Base-by-base conservation (phyloP, 257 asterid genomes). In the Solanum dulcamara region DNA sequence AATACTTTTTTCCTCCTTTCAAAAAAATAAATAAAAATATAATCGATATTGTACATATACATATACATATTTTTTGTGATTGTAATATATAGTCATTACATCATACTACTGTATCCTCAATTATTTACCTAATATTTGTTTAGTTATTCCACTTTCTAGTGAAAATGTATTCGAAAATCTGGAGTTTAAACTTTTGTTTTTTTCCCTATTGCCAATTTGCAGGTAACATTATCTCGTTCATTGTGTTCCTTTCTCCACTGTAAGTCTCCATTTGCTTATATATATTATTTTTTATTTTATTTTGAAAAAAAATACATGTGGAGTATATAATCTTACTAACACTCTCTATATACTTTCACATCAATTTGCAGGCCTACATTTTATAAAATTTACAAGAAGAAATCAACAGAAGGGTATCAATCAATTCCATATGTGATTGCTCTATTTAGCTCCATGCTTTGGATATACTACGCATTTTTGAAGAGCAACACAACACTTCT, bases 391-490 rank as follows among this genome's bases (percentile, higher is more conserved):
- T 92, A 89, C 91, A 92, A 90, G 96, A 93, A 84, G 67, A 91
- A 90, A 87, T 89, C 98, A 7, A 84, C 93, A 0, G 91, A 90
- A 67, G 98, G 94, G 42, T 94, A 88, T 35, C 97, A 93, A 81
- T 90, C 93, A 0, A 55, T 92, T 32, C 96, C 97, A 2, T 93
- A 93, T 22, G 86, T 90, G 35, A 89, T 91, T 17, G 96, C 92
- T 4, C 79, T 93, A 11, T 94, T 94, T 86, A 92, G 96, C 40
- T 93, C 97, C 6, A 90, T 90, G 94, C 79, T 94, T 42, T 92
- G 94, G 97, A 91, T 94, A 13, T 93, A 94, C 88, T 94, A 94
- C 10, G 98, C 98, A 3, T 89, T 89, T 11, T 90, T 94, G 57
- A 94, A 92, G 77, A 85, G 91, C 1, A 88, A 93, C 80, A 87